A percentile compares a stretch with the other conserved stretches of the same genome.
Conservation (phyloP, 768 basidiomycete genomes). For the Suillus subalutaceus region DNA sequence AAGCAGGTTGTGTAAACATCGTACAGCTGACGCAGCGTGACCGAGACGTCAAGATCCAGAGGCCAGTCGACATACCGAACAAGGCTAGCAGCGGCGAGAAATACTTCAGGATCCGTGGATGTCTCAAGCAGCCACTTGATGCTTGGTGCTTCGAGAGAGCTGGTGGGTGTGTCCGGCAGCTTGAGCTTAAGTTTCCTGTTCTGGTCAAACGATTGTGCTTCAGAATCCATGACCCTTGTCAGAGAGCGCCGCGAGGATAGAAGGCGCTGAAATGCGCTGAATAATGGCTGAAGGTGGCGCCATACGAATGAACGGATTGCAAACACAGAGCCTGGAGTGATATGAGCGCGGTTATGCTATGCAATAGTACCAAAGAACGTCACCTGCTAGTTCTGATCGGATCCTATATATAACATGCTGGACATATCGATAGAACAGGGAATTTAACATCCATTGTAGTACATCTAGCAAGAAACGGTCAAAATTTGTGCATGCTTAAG, state of each 20-base stretch:
- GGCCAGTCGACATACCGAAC: not conserved
- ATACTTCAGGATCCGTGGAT: constrained; percentile 20
- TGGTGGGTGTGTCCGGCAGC: not conserved
- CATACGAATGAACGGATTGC: not conserved
- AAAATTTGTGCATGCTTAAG: too few species aligned
- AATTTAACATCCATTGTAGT: too few species aligned
- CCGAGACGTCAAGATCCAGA: not conserved
- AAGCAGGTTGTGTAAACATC: not conserved
- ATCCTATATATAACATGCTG: too few species aligned
- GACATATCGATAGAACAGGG: too few species aligned
- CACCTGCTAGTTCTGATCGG: not conserved
- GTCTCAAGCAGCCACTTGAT: constrained; percentile 24
- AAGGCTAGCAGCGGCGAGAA: not conserved
- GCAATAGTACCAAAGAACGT: not conserved
- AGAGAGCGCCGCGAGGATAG: not conserved
- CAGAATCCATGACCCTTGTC: not conserved
- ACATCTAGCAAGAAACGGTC: too few species aligned
- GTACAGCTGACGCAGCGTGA: not conserved
- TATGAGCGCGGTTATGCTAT: not conserved
- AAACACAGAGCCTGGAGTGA: not conserved
- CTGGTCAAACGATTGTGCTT: not conserved
- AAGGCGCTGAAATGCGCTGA: not conserved
- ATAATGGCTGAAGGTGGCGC: not conserved
- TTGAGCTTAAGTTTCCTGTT: not conserved
- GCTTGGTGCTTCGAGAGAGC: not conserved